phyloP scores from a whole-genome alignment of 805 yeast species.

The Lachancea nothofagi region DNA sequence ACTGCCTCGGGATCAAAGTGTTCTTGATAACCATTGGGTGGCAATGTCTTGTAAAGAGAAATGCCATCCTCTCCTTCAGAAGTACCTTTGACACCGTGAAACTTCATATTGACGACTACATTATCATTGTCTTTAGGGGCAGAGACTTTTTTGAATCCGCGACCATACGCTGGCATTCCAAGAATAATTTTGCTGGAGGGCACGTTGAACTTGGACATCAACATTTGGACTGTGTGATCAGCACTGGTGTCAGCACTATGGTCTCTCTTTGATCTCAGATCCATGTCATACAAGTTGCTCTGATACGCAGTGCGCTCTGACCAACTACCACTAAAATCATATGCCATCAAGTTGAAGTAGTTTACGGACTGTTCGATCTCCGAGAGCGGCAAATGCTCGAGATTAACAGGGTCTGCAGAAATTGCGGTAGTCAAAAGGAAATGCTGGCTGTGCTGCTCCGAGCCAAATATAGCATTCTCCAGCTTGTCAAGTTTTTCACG shows the following conservation, averaged over 20 bases:
- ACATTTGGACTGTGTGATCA: conserved; percentile 42
- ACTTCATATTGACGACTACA: conserved; percentile 35
- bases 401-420: conserved; percentile 55
- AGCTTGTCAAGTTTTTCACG: conserved; percentile 37
- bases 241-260: conserved; percentile 41
- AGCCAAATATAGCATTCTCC: conserved; percentile 29
- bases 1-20: conserved; percentile 46
- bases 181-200: conserved; percentile 50
- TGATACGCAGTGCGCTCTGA: conserved; percentile 57
- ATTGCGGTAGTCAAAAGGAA: conserved; percentile 66
- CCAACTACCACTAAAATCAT: conserved; percentile 84
- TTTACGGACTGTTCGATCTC: conserved; percentile 56
- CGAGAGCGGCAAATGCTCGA: conserved; percentile 39
- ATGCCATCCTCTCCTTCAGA: conserved; percentile 46
- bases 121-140: conserved; percentile 25
- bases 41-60: conserved; percentile 53
- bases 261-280: conserved; percentile 11
- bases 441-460: conserved; percentile 15
- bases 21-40: conserved; percentile 41
- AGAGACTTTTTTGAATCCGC: conserved; percentile 41
- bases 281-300: conserved; percentile 49
- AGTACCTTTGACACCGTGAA: conserved; percentile 40
- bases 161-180: conserved; percentile 88
- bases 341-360: conserved; percentile 86
- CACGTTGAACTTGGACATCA: conserved; percentile 39